Conservation (phyloP, 2,329 filamentous ascomycete genomes). For the Fusarium napiforme region DNA sequence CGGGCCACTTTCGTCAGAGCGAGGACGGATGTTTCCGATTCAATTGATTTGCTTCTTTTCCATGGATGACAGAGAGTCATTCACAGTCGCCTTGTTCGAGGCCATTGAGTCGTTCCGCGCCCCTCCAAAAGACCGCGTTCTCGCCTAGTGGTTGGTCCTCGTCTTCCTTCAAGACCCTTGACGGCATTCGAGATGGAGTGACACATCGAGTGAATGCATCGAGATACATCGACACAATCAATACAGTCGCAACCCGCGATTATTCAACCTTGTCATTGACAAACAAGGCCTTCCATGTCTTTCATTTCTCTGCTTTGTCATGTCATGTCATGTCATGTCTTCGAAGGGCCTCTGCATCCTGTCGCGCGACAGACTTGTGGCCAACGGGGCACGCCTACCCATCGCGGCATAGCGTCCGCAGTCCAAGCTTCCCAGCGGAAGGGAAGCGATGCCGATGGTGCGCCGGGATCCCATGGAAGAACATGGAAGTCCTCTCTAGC, state of each 20-base stretch:
- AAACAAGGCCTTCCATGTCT: not conserved
- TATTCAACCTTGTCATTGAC: not conserved
- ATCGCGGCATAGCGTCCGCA: conserved; percentile 40
- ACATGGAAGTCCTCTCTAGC: conserved; percentile 40
- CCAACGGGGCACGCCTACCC: conserved; percentile 37
- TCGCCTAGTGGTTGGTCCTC: conserved; percentile 1
- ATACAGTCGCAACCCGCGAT: not conserved
- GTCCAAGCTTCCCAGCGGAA: conserved; percentile 39
- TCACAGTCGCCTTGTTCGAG: not conserved
- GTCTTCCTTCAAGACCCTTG: conserved; percentile 12
- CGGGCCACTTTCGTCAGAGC: conserved; percentile 22
- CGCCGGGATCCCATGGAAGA: conserved; percentile 37
- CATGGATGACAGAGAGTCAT: conserved; percentile 10
- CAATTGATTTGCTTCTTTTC: not conserved
- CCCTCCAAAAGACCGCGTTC: not conserved
- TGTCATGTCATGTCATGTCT: conserved; percentile 17
- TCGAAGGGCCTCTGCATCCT: not conserved
- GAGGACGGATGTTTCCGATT: conserved; percentile 22
- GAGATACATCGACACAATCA: conserved; percentile 9
- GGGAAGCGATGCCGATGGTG: conserved; percentile 39
- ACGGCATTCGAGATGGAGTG: conserved; percentile 11
- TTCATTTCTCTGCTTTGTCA: conserved; percentile 11
- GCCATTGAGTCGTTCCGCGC: conserved; percentile 10
- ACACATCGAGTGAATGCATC: conserved; percentile 18
- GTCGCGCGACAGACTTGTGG: conserved; percentile 34